Conservation (phyloP, 2,329 filamentous ascomycete species). For the Neopestalotiopsis rosae region DNA sequence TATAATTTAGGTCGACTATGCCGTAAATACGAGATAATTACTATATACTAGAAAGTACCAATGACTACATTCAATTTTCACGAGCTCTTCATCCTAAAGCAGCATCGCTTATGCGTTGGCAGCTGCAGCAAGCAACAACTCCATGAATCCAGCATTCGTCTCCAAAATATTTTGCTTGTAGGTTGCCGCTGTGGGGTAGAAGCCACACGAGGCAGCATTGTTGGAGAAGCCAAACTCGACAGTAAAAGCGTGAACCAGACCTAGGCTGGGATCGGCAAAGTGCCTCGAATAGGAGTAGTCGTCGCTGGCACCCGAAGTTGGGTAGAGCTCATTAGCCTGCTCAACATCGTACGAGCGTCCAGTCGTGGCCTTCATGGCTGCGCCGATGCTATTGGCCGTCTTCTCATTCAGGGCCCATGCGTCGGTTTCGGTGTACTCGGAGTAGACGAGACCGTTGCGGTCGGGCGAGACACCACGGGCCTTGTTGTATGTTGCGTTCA, state of each 20-base stretch:
- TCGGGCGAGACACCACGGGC: constrained; percentile 53
- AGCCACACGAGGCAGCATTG: constrained; percentile 40
- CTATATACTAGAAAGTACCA: neutral
- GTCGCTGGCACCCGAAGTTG: constrained; percentile 50
- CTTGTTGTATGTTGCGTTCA: constrained; percentile 56
- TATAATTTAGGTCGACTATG: neutral
- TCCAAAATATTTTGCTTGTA: constrained; percentile 51
- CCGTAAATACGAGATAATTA: neutral
- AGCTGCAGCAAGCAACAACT: constrained; percentile 42
- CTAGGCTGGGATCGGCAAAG: constrained; percentile 41
- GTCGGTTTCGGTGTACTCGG: constrained; percentile 47
- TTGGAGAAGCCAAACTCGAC: constrained; percentile 54
- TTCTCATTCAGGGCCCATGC: constrained; percentile 41
- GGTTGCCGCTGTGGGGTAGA: constrained; percentile 50
- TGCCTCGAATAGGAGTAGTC: constrained; percentile 54
- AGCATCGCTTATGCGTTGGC: constrained; percentile 20
- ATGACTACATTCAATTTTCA: neutral
- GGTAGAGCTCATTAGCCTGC: constrained; percentile 48
- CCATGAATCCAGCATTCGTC: constrained; percentile 53
- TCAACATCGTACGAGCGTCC: constrained; percentile 42
- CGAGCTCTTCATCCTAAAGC: neutral
- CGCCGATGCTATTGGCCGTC: constrained; percentile 40
- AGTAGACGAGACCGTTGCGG: constrained; percentile 41
- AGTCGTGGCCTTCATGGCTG: constrained; percentile 45
- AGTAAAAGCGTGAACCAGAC: constrained; percentile 47